These are phyloP conservation scores for Epichloe coenophiala DNA, from an alignment of 2,329 filamentous ascomycete genomes.

Conservation along the genomic window DNA sequence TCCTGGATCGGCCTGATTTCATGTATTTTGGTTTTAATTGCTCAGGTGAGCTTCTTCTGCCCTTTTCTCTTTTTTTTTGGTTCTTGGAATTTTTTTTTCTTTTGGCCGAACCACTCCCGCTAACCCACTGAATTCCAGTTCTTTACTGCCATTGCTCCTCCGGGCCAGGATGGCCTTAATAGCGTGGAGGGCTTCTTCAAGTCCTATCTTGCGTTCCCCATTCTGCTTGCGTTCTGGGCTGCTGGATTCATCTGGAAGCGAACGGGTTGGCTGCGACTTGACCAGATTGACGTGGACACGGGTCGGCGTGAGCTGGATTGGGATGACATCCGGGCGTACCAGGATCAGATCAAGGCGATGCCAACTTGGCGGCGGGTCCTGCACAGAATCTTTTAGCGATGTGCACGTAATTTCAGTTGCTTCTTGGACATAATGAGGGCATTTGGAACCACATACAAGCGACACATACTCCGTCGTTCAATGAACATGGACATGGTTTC, in stretches of 20 bases:
- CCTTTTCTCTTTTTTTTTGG: not conserved
- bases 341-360: slow-evolving; percentile 5
- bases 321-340: slow-evolving; percentile 9
- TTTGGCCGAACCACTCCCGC: not conserved
- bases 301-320: slow-evolving; percentile 44
- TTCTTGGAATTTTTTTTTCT: too few relatives aligned
- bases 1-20: slow-evolving; percentile 48
- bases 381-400: slow-evolving; percentile 6
- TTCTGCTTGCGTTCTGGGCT: slow-evolving; percentile 40
- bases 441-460: not conserved
- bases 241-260: slow-evolving; percentile 52
- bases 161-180: slow-evolving; percentile 16
- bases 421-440: not conserved
- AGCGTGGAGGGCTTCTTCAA: slow-evolving; percentile 39
- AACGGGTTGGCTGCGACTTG: slow-evolving; percentile 40
- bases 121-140: slow-evolving; percentile 18
- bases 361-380: slow-evolving; percentile 7
- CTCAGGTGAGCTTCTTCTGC: slow-evolving; percentile 26
- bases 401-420: not conserved
- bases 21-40: slow-evolving; percentile 37
- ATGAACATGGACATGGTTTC: not conserved
- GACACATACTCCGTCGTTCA: not conserved
- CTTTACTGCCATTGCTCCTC: slow-evolving; percentile 33
- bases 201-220: slow-evolving; percentile 37
- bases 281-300: too few relatives aligned